These are phyloP conservation scores for Cocos nucifera DNA, from an alignment of 176 grass and related monocot genomes.

Conservation along the genomic window DNA sequence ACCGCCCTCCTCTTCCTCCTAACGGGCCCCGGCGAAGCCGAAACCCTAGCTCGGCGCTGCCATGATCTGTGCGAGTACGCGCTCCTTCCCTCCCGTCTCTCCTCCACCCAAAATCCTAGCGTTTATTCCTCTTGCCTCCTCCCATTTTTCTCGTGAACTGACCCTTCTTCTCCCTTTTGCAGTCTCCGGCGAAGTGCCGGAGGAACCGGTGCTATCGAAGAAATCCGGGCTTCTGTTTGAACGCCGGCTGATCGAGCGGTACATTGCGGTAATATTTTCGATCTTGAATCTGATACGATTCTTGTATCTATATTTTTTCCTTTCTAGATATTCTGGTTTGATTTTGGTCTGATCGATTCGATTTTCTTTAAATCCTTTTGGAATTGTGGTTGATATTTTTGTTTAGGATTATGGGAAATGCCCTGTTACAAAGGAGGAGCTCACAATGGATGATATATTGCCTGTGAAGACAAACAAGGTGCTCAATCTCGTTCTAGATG, in stretches of 20 bases:
- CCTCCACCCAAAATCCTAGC: conserved; percentile 23
- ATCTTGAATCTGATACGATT: too few relatives aligned
- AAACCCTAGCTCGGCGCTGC: conserved; percentile 1
- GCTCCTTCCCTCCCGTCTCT: neutral
- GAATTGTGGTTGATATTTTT: conserved; percentile 1
- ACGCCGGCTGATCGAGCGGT: conserved; percentile 79
- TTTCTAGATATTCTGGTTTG: too few relatives aligned
- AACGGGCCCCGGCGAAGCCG: neutral
- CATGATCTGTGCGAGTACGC: conserved; percentile 95
- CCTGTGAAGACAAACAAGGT: conserved; percentile 94
- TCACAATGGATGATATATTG: conserved; percentile 76
- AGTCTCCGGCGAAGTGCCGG: conserved; percentile 97
- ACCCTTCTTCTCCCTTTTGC: conserved; percentile 7
- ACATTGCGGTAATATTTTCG: conserved; percentile 41
- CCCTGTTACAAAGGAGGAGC: conserved; percentile 90
- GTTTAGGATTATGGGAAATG: conserved; percentile 86
- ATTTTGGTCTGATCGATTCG: too few relatives aligned
- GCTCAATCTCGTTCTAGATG: neutral
- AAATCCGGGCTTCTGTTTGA: conserved; percentile 92
- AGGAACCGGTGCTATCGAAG: conserved; percentile 92
- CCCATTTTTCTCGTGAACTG: neutral
- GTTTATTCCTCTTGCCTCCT: conserved; percentile 11
- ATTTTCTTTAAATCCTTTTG: neutral
- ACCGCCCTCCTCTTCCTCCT: conserved; percentile 7
- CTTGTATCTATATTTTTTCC: too few relatives aligned